These are phyloP conservation scores for Diutina siamensis DNA, from an alignment of 1,139 yeast genomes.

Conservation along the genomic window DNA sequence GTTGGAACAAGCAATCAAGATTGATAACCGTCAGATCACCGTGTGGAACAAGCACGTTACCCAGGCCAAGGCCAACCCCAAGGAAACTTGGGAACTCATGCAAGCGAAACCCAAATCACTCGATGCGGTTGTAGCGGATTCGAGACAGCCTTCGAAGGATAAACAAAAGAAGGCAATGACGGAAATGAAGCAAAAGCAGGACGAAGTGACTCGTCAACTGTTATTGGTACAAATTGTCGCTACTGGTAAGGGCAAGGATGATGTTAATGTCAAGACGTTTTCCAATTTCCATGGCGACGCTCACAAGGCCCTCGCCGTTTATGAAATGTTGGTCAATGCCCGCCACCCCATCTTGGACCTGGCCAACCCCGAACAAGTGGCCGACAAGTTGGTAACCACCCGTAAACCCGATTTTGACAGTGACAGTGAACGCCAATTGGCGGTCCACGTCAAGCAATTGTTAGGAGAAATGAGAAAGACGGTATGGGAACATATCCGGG, in stretches of 20 bases:
- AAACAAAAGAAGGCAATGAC: conserved; percentile 18
- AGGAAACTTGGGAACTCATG: conserved; percentile 44
- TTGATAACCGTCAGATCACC: conserved; percentile 59
- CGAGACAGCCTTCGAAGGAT: conserved; percentile 10
- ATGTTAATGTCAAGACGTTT: conserved; percentile 8
- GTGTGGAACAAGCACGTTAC: conserved; percentile 67
- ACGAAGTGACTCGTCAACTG: conserved; percentile 29
- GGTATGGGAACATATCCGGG: conserved; percentile 39
- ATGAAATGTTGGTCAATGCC: not conserved
- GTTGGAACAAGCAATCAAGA: conserved; percentile 49
- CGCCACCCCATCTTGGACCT: not conserved
- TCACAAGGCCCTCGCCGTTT: not conserved
- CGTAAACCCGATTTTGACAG: conserved; percentile 27
- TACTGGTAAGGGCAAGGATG: conserved; percentile 15
- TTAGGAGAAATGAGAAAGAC: conserved; percentile 42
- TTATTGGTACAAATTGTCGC: conserved; percentile 32
- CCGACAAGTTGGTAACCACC: conserved; percentile 13
- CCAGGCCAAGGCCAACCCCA: conserved; percentile 46
- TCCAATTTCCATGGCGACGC: not conserved
- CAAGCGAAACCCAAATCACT: conserved; percentile 32
- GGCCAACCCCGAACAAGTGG: not conserved
- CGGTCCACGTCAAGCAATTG: conserved; percentile 40
- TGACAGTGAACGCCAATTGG: conserved; percentile 27
- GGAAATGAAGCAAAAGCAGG: conserved; percentile 28
- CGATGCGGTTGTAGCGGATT: conserved; percentile 14